phyloP scores from a whole-genome alignment of 2,329 filamentous ascomycete species.

The Hymenoscyphus linearis region DNA sequence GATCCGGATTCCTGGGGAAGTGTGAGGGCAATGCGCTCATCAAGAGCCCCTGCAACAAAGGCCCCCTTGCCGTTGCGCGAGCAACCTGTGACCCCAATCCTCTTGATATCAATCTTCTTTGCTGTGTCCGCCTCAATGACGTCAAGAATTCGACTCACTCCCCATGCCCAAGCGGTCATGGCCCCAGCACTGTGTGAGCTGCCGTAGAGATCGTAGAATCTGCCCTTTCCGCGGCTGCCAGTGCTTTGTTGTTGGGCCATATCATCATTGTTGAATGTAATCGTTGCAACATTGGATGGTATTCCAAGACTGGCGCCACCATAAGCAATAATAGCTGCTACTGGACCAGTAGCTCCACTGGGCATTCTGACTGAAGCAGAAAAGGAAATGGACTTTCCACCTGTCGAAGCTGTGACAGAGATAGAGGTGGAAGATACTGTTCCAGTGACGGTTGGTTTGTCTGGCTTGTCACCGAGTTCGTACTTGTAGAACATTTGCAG shows the following conservation, averaged over 20 bases:
- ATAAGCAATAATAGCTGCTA: conserved; percentile 53
- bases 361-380: conserved; percentile 39
- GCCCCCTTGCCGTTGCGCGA: conserved; percentile 61
- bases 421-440: conserved; percentile 39
- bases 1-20: conserved; percentile 59
- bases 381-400: conserved; percentile 42
- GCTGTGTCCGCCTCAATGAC: conserved; percentile 46
- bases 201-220: conserved; percentile 56
- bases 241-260: conserved; percentile 46
- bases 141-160: conserved; percentile 55
- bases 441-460: conserved; percentile 41
- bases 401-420: conserved; percentile 41
- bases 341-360: conserved; percentile 39
- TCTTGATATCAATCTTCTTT: conserved; percentile 41
- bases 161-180: conserved; percentile 59
- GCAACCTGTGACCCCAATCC: conserved; percentile 56
- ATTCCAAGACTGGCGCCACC: conserved; percentile 50
- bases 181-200: conserved; percentile 50
- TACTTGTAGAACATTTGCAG: conserved; percentile 44
- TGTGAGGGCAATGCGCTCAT: conserved; percentile 53
- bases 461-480: conserved; percentile 45
- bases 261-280: conserved; percentile 54
- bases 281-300: conserved; percentile 48
- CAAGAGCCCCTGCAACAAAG: conserved; percentile 54
- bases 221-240: conserved; percentile 48